A percentile compares a stretch with the other conserved stretches of the same genome.
phyloP scores from a whole-genome alignment of 306 rosid genomes.

The Aeschynomene evenia region DNA sequence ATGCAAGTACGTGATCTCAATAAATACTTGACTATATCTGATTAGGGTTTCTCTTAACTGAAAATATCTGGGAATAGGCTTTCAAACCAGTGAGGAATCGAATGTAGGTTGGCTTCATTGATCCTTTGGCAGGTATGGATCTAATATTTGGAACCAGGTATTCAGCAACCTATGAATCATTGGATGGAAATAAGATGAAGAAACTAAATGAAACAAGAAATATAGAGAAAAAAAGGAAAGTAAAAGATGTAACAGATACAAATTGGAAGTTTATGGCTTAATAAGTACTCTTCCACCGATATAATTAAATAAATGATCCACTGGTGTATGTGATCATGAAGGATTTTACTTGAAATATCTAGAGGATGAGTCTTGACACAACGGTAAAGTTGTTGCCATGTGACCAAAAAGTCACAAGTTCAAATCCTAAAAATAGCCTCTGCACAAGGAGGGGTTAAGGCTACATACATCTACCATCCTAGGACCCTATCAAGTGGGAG shows the following conservation, averaged over 20 bases:
- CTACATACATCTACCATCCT: no score
- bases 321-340: neutral
- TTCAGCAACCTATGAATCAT: conserved; percentile 74
- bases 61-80: conserved; percentile 90
- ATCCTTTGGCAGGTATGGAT: conserved; percentile 60
- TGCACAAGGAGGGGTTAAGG: no score
- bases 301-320: neutral
- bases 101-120: conserved; percentile 79
- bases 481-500: no score
- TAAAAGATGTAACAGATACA: neutral
- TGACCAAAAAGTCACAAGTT: no score
- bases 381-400: no score
- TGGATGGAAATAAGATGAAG: neutral
- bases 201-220: neutral
- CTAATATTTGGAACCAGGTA: conserved; percentile 81
- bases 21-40: neutral
- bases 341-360: neutral
- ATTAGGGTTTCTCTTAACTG: conserved; percentile 59
- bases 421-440: no score
- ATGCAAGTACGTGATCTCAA: no score
- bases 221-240: neutral
- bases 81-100: conserved; percentile 89
- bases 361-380: no score
- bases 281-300: neutral
- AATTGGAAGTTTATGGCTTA: no score